Evolutionary conservation across 257 asterid genomes (phyloP), one percentile per base, ranked within the genome.

Genomic region (Solanum pinnatisectum): DNA sequence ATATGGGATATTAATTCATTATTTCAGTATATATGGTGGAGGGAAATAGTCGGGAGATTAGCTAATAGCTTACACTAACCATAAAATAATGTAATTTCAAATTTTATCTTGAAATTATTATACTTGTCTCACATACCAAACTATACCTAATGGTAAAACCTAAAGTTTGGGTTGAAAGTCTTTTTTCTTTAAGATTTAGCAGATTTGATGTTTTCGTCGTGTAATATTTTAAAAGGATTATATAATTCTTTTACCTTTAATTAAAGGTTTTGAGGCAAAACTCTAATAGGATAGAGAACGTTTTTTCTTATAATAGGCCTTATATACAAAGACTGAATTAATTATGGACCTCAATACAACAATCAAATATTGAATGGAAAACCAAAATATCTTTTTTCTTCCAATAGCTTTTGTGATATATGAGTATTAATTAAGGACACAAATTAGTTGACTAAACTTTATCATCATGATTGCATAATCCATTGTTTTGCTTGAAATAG

Each of bases 261-360:
- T 71, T 3, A 14, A 8, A 32, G 6, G 0, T 71, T 32, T 15
- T 32, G 3, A 0, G 1, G 1, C 1, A 0, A 13, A 3, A 0
- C 1, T 70, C 0, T 70, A 0, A 67, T 4, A 1, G 9, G 12
- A 1, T 32, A 15, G 1, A 32, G 1, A 70, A 4, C 1, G 0
- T 3, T 70, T 70, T 12, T 7, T 6, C n/a, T 2, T 30, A 30
- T 30, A 30, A 30, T 30, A 30, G 30, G 30, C 10, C 12, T 30
- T 32, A 71, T 32, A 16, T 1, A 1, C 12, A 67, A 14, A 27
- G 8, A 1, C 2, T 12, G 0, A 3, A 32, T 15, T 32, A 71
- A 32, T 71, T 0, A 6, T 14, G 6, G 1, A 71, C 12, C 3
- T 33, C 7, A 2, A 16, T 33, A 1, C 5, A 33, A 16, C 30